Evolutionary conservation across 2,329 filamentous ascomycete species (phyloP), one percentile per base, ranked within the genome.

Genomic region (Cercospora sp.): DNA sequence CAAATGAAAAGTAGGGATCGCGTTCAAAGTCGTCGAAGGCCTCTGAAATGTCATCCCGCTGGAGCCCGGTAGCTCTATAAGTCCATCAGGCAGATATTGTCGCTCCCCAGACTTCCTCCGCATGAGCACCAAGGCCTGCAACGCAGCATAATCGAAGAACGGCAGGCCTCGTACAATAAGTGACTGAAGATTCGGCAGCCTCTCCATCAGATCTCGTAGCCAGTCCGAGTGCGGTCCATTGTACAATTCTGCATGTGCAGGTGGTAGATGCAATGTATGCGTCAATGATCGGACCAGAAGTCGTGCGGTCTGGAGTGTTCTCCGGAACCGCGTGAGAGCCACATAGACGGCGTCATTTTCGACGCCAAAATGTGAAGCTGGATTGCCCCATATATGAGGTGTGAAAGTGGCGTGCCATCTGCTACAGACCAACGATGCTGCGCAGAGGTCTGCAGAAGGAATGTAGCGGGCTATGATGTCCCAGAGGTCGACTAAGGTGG

Each of bases 271-370:
- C 18, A 89, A 81, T 1, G 87, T 89, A 77, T 89, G 87, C 7
- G 87, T 89, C 59, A 88, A 78, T 61, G 82, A 82, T 63, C 87
- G 79, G 30, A 87, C 85, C 67, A 80, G 80, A 24, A 81, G 77
- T 57, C 87, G 81, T 4, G 85, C 85, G 75, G 83, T 84, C 63
- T 82, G 84, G 26, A 89, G 77, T 9, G 83, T 86, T 62, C 85
- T 82, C 74, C 85, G 85, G 78, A 89, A 89, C 37, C 84, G 82
- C 7, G 86, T 88, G 66, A 89, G 78, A 21, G 86, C 86, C 61
- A 87, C 86, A 73, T 88, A 88, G 32, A 89, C 86, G 8, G 83
- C 84, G 74, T 89, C 87, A 73, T 88, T 86, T 62, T 88, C 83
- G 2, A 82, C 81, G 32, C 85, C 86, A 74, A 89, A 89, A 76